Evolutionary conservation across 305 asterid genomes (phyloP), one percentile per base, ranked within the genome.

Genomic region (Fraxinus latifolia): DNA sequence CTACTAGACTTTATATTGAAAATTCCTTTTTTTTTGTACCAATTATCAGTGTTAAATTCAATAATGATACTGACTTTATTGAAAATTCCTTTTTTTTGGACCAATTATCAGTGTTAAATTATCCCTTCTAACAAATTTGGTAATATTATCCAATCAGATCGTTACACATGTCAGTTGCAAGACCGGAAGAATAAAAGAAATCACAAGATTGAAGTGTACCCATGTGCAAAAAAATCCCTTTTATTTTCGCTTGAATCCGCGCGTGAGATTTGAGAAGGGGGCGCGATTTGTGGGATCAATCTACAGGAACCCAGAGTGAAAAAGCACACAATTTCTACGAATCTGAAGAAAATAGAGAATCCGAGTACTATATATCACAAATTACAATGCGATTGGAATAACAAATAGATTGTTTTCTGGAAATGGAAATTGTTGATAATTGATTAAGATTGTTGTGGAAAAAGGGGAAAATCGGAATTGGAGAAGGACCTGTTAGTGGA

Each of bases 401-500:
- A 21, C 36, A 37, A 72, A 29, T 78, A 74, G 68, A 84, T 82
- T 82, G 83, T 84, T 47, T 15, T 25, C 60, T 47, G 37, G 19
- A 5, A 76, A 50, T 7, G 47, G 44, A 3, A 29, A 77, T 50
- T 5, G 36, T 44, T 15, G 70, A 76, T 23, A 50, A 31, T 53
- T 77, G 50, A 77, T 53, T 53, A 31, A 47, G 29, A 53, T 53
- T 53, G 17, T 80, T 37, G 21, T 74, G 65, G 84, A 80, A 87
- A 87, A 34, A 60, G 67, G 55, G 76, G 33, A 50, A 76, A 68
- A 50, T 76, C 83, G 50, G 36, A 83, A 80, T 34, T 17, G 12
- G 74, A 44, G 70, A 21, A 76, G 39, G 76, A 55, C 76, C 84
- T 47, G 89, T 77, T 65, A 84, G 81, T 77, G 84, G 79, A 78